These are phyloP conservation scores for Middelhovenomyces tepae DNA, from an alignment of 805 yeast species.

Conservation along the genomic window DNA sequence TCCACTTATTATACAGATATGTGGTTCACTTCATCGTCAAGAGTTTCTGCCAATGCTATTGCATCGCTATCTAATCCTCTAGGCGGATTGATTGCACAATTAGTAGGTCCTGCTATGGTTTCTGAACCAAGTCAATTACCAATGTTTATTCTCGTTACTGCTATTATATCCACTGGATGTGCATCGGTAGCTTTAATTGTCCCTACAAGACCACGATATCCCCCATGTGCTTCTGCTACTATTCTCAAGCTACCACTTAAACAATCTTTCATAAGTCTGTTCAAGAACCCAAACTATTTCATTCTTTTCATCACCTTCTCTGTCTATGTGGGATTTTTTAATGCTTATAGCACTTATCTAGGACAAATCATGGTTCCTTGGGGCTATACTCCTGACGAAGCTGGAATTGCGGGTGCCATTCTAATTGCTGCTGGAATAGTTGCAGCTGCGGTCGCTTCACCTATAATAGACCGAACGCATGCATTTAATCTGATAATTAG, in stretches of 20 bases:
- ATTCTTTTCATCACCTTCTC: constrained; percentile 19
- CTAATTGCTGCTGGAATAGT: constrained; percentile 25
- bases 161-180: constrained; percentile 18
- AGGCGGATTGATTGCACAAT: constrained; percentile 29
- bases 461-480: constrained; percentile 24
- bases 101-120: constrained; percentile 27
- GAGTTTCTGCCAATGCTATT: constrained; percentile 29
- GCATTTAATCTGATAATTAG: constrained; percentile 16
- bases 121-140: constrained; percentile 18
- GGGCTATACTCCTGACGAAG: constrained; percentile 26
- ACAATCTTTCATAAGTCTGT: constrained; percentile 16
- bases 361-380: constrained; percentile 27
- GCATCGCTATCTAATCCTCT: constrained; percentile 27
- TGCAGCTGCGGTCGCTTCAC: constrained; percentile 23
- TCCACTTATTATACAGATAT: constrained; percentile 26
- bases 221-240: constrained; percentile 27
- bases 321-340: constrained; percentile 27
- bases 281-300: constrained; percentile 13
- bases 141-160: constrained; percentile 19
- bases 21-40: constrained; percentile 26
- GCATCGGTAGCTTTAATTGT: constrained; percentile 16
- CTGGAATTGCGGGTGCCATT: constrained; percentile 27
- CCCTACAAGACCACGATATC: constrained; percentile 20
- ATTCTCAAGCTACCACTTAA: constrained; percentile 18
- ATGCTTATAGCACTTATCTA: constrained; percentile 23